A percentile compares a stretch with the other conserved stretches of the same genome.
Evolutionary conservation across 106 monocot genomes (phyloP).

Genomic region (Platanthera zijinensis): DNA sequence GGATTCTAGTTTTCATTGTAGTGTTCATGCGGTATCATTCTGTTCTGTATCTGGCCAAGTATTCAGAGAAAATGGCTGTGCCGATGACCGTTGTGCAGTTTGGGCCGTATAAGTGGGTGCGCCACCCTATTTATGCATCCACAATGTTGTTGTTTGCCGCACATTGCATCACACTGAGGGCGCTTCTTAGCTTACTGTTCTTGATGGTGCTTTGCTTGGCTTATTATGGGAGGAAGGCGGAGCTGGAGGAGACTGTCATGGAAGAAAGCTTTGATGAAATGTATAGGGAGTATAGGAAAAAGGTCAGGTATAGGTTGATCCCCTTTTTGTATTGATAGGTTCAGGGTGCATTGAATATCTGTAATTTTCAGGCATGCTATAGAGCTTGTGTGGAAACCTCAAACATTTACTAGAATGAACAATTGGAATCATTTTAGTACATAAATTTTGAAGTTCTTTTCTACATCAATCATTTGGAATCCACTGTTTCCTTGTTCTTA

Average conservation of each 20-base stretch:
- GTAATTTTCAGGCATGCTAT: not conserved
- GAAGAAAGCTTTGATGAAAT: constrained; percentile 48
- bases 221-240: constrained; percentile 68
- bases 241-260: constrained; percentile 62
- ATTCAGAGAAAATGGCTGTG: constrained; percentile 61
- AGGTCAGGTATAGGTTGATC: constrained; percentile 71
- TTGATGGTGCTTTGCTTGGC: constrained; percentile 32
- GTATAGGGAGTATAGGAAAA: constrained; percentile 51
- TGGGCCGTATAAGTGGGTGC: constrained; percentile 69
- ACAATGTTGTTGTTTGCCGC: constrained; percentile 53
- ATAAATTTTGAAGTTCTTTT: not conserved
- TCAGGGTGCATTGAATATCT: not conserved
- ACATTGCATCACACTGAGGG: constrained; percentile 47
- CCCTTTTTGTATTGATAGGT: constrained; percentile 47
- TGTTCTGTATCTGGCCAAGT: constrained; percentile 53
- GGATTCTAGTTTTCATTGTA: constrained; percentile 36
- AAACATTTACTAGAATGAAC: not conserved
- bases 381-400: not conserved
- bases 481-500: not conserved
- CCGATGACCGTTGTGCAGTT: constrained; percentile 66
- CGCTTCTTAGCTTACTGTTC: constrained; percentile 47
- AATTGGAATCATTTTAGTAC: not conserved
- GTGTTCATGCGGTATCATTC: constrained; percentile 71
- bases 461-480: not conserved
- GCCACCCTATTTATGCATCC: constrained; percentile 72